Conservation (phyloP, 495 filamentous ascomycete genomes). For the Hyaloscypha variabilis region DNA sequence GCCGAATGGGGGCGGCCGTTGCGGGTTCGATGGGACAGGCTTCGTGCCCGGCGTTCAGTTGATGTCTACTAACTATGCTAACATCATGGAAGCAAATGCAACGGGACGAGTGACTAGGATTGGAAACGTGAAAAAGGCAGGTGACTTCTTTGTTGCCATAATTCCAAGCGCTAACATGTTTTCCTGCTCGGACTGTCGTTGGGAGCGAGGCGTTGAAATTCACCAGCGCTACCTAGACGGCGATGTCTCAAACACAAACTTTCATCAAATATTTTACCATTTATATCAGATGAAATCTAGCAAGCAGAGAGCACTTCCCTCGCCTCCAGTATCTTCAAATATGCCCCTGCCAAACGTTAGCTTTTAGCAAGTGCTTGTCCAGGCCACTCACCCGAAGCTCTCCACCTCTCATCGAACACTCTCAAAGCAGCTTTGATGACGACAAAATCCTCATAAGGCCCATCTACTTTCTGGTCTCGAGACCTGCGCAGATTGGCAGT, state of each 20-base stretch:
- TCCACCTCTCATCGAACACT: conserved; percentile 17
- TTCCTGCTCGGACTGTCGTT: conserved; percentile 8
- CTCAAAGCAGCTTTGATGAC: conserved; percentile 7
- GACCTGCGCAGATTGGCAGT: neutral
- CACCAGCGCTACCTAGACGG: neutral
- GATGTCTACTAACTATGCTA: conserved; percentile 46
- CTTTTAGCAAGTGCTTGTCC: neutral
- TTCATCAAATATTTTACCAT: neutral
- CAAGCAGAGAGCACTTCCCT: conserved; percentile 12
- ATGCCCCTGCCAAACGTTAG: conserved; percentile 5
- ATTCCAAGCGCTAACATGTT: neutral
- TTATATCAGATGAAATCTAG: neutral
- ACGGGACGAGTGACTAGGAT: conserved; percentile 46
- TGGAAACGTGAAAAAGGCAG: conserved; percentile 41
- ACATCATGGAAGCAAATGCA: conserved; percentile 44
- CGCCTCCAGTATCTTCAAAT: conserved; percentile 18
- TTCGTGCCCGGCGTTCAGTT: conserved; percentile 52
- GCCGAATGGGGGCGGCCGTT: conserved; percentile 46
- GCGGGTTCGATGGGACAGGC: conserved; percentile 50
- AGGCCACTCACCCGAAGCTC: conserved; percentile 10
- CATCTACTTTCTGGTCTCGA: neutral
- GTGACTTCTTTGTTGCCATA: neutral
- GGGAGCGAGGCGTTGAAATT: conserved; percentile 12
- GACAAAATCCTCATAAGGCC: neutral
- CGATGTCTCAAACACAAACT: neutral